A percentile compares a stretch with the other conserved stretches of the same genome.
Conservation (phyloP, 2,329 filamentous ascomycete species). For the Parafenestella ontariensis region DNA sequence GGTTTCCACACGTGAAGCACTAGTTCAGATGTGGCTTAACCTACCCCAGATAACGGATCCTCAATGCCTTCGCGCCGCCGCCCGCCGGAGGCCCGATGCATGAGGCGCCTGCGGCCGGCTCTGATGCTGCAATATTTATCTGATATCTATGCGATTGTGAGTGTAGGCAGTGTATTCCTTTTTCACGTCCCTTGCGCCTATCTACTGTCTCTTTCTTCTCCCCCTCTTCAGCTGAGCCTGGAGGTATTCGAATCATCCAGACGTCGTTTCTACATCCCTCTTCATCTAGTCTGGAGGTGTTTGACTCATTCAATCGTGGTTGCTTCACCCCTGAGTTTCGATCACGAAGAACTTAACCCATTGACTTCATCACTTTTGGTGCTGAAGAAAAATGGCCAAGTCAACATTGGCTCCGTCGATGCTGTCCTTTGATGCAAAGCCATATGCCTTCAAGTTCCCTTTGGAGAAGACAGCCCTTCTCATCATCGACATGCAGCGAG, state of each 20-base stretch:
- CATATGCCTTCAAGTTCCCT: constrained; percentile 59
- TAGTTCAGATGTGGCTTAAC: constrained; percentile 5
- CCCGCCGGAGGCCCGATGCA: constrained; percentile 25
- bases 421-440: constrained; percentile 46
- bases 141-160: constrained; percentile 1
- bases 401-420: not conserved
- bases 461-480: constrained; percentile 57
- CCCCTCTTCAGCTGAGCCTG: not conserved
- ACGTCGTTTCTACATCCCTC: not conserved
- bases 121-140: constrained; percentile 9
- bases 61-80: constrained; percentile 13
- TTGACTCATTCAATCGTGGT: no score
- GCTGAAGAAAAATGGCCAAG: constrained; percentile 13
- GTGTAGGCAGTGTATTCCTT: constrained; percentile 1
- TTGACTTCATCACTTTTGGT: not conserved
- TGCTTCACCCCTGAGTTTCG: not conserved
- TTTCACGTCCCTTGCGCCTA: not conserved
- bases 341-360: constrained; percentile 2
- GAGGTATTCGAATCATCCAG: not conserved
- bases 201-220: not conserved
- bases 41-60: constrained; percentile 17
- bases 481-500: constrained; percentile 61
- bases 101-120: not conserved
- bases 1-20: not conserved
- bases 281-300: no score